A percentile compares a stretch with the other conserved stretches of the same genome.
Conservation (phyloP, 164 flowering plant species). For the Sextonia rubra region DNA sequence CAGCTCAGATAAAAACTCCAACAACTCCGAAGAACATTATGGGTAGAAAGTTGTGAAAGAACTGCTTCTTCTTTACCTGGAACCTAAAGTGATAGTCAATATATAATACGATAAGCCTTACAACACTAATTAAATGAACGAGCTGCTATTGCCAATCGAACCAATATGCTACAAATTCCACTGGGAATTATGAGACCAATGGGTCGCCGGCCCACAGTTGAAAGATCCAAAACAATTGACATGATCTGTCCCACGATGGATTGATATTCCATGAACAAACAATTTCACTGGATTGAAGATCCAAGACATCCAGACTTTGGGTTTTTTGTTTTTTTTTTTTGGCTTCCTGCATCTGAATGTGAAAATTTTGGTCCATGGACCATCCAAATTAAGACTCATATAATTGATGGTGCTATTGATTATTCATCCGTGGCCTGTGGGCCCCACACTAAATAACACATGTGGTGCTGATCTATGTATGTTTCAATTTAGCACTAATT, state of each 20-base stretch:
- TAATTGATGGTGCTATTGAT: not conserved
- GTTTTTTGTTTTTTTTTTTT: no score
- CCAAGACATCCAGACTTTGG: not conserved
- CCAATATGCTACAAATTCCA: no score
- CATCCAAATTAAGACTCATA: not conserved
- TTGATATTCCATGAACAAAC: not conserved
- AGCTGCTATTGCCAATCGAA: no score
- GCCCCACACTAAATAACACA: no score
- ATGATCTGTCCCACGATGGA: not conserved
- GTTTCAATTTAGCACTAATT: not conserved
- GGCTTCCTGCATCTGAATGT: not conserved
- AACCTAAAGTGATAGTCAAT: constrained; percentile 38
- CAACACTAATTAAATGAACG: no score
- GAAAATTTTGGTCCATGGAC: not conserved
- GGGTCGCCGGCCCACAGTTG: not conserved
- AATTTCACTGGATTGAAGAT: not conserved
- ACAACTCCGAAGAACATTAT: constrained; percentile 81
- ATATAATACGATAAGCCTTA: not conserved
- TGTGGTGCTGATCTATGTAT: not conserved
- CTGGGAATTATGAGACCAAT: no score
- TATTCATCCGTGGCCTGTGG: not conserved
- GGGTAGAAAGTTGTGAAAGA: constrained; percentile 78
- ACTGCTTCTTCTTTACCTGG: constrained; percentile 96
- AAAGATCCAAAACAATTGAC: not conserved
- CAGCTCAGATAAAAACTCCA: constrained; percentile 71